Evolutionary conservation across 2,329 filamentous ascomycete species (phyloP), one percentile per base, ranked within the genome.

Genomic region (Alternaria sp.): DNA sequence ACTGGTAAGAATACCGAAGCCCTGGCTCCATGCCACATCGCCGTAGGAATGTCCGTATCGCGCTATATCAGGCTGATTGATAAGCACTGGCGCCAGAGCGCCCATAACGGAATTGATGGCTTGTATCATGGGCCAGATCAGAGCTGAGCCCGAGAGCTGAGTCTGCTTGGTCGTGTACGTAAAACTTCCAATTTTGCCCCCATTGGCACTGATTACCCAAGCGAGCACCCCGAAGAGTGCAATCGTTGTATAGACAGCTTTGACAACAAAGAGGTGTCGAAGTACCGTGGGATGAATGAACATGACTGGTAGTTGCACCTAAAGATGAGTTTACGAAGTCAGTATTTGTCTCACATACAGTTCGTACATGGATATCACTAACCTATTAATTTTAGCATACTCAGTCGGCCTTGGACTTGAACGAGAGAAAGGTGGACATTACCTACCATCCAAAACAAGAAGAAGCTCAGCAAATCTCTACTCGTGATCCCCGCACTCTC

Each of bases 401-500:
- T 18, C 30, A 4, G 18, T 41, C 20, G 23, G 9, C 44, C 18
- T 10, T 44, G 21, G 18, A n/a, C 21, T 28, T 15, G 14, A 21
- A 37, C 3, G 20, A 23, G 14, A 49, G 30, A 15, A 43, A 30
- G 5, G 10, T 41, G 33, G 11, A 47, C 6, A 49, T 2, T 21
- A 45, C 66, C 30, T 30, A 68, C 63, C 43, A 69, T 66, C 68
- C 71, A 75, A 54, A 66, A 74, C 4, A 75, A 59, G 41, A 75
- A 71, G 59, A 73, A 70, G 46, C 70, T 59, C 47, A 53, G 28
- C 47, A 59, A 7, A 20, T 59, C 56, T 28, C 72, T 65, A 6
- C 73, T 79, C 0, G 78, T 80, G 33, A 80, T 77, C n/a, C 81
- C 80, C n/a, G 80, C 78, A 46, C 68, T 79, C 5, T 71, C 75